Evolutionary conservation across 108 stramenopile species (phyloP).

Genomic region (Nitzschia sp.): DNA sequence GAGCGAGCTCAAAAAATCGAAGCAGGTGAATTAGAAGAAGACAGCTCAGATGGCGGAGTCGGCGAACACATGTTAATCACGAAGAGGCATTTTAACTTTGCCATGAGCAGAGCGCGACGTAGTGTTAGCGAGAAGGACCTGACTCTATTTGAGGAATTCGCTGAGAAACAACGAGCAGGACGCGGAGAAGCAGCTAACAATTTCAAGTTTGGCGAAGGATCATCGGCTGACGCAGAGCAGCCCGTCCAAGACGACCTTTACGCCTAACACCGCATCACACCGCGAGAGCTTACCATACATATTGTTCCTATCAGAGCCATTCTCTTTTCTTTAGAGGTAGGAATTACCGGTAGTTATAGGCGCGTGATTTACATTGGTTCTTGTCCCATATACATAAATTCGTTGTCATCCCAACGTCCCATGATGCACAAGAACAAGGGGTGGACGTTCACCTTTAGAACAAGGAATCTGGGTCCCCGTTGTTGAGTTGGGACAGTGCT

Average conservation of each 20-base stretch:
- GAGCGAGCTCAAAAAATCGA: slow-evolving; percentile 53
- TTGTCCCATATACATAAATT: too few relatives aligned
- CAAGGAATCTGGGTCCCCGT: too few relatives aligned
- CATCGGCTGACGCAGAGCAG: slow-evolving; percentile 39
- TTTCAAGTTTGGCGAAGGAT: slow-evolving; percentile 75
- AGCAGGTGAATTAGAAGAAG: slow-evolving; percentile 63
- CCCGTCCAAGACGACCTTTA: slow-evolving; percentile 51
- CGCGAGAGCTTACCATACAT: too few relatives aligned
- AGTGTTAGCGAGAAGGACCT: slow-evolving; percentile 92
- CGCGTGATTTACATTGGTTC: too few relatives aligned
- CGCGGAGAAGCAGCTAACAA: slow-evolving; percentile 83
- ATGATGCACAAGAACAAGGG: too few relatives aligned
- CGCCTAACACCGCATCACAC: slow-evolving; percentile 40
- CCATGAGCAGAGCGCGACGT: slow-evolving; percentile 89
- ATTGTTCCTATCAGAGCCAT: too few relatives aligned
- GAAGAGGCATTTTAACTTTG: slow-evolving; percentile 92
- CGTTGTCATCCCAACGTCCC: too few relatives aligned
- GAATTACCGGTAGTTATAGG: too few relatives aligned
- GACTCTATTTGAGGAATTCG: slow-evolving; percentile 91
- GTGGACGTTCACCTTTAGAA: too few relatives aligned
- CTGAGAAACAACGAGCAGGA: slow-evolving; percentile 87
- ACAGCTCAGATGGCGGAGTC: slow-evolving; percentile 31
- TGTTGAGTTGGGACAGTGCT: too few relatives aligned
- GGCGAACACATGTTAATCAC: slow-evolving; percentile 67
- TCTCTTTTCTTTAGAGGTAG: too few relatives aligned